phyloP scores from a whole-genome alignment of 768 basidiomycete species.

The Leccinum broughii region DNA sequence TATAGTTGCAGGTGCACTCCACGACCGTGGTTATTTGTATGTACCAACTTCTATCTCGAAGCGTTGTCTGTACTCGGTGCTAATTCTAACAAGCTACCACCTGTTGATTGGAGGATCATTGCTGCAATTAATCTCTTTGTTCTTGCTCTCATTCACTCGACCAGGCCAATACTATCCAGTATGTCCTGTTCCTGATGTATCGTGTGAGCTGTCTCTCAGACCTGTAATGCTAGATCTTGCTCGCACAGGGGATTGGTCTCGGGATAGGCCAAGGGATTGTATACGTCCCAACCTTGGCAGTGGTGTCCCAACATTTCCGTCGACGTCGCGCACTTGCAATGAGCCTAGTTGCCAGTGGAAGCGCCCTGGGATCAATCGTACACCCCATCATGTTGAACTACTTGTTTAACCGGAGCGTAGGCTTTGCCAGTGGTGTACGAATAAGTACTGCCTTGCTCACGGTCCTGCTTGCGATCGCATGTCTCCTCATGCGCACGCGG shows the following conservation, averaged over 20 bases:
- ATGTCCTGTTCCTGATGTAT: not conserved
- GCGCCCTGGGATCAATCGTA: not conserved
- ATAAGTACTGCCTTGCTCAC: not conserved
- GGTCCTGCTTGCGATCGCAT: not conserved
- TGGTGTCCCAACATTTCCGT: not conserved
- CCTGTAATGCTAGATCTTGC: not conserved
- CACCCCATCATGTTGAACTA: not conserved
- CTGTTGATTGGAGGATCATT: not conserved
- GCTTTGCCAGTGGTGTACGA: not conserved
- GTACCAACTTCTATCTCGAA: not conserved
- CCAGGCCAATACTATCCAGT: not conserved
- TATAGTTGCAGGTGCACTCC: not conserved
- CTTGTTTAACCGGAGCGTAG: not conserved
- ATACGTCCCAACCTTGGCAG: not conserved
- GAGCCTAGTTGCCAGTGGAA: not conserved
- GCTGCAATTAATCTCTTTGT: not conserved
- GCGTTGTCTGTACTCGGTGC: not conserved
- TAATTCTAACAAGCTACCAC: not conserved
- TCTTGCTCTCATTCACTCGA: not conserved
- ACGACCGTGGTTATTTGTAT: not conserved
- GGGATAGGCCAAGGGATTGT: not conserved
- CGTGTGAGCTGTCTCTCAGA: not conserved
- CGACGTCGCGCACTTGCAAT: not conserved
- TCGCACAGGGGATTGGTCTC: not conserved
- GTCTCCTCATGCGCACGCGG: not conserved